These are phyloP conservation scores for Phycomyces nitens DNA, from an alignment of 192 early-diverging fungal genomes.

Conservation along the genomic window DNA sequence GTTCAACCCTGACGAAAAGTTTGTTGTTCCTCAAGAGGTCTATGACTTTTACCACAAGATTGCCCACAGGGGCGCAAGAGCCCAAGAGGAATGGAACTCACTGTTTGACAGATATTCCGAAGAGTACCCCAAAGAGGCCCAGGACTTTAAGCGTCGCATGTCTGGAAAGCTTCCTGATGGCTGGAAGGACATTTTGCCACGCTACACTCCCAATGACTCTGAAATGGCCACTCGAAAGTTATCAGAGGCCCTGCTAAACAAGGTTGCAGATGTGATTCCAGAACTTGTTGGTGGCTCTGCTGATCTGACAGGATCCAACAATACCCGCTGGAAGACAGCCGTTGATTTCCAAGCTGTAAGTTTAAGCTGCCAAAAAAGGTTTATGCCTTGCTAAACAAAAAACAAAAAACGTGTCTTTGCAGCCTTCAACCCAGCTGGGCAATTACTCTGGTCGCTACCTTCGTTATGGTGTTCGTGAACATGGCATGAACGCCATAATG, in stretches of 20 bases:
- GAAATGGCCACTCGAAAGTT: slow-evolving; percentile 81
- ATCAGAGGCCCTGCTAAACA: slow-evolving; percentile 78
- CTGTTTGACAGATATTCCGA: slow-evolving; percentile 62
- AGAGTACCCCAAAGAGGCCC: slow-evolving; percentile 59
- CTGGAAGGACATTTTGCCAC: slow-evolving; percentile 67
- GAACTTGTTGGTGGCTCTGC: slow-evolving; percentile 92
- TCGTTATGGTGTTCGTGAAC: slow-evolving; percentile 94
- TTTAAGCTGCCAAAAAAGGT: too few species aligned
- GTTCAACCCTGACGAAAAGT: slow-evolving; percentile 73
- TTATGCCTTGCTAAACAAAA: too few species aligned
- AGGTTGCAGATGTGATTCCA: slow-evolving; percentile 70
- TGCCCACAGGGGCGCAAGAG: slow-evolving; percentile 54
- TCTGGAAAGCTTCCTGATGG: slow-evolving; percentile 63
- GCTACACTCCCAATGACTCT: slow-evolving; percentile 72
- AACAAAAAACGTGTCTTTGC: too few species aligned
- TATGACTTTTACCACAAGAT: slow-evolving; percentile 49
- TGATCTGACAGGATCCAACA: slow-evolving; percentile 91
- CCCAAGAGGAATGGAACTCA: slow-evolving; percentile 69
- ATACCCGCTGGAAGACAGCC: slow-evolving; percentile 88
- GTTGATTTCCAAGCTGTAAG: slow-evolving; percentile 81
- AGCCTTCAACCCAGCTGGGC: slow-evolving; percentile 58
- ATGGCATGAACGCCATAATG: slow-evolving; percentile 89
- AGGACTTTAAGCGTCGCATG: slow-evolving; percentile 74
- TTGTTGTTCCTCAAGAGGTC: slow-evolving; percentile 69
- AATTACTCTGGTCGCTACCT: slow-evolving; percentile 81